phyloP scores from a whole-genome alignment of 352 stramenopile genomes.

The Blastocystis sp. region DNA sequence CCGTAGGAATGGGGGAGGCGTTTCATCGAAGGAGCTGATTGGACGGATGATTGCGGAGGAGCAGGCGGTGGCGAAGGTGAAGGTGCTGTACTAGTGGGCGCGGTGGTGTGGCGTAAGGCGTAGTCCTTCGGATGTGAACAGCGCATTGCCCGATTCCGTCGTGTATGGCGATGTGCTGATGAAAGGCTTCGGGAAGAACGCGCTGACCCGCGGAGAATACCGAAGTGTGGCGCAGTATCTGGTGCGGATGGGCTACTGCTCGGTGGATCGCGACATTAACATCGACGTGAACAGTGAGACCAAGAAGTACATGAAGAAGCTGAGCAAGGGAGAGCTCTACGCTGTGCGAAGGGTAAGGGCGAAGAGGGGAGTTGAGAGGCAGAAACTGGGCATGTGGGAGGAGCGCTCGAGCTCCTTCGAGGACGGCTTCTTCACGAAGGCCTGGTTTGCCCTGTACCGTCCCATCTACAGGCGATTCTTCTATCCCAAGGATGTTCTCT shows the following conservation, averaged over 20 bases:
- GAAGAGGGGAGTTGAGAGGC: neutral
- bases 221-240: slow-evolving; percentile 22
- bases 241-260: slow-evolving; percentile 50
- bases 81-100: slow-evolving; percentile 40
- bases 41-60: neutral
- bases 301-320: slow-evolving; percentile 35
- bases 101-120: neutral
- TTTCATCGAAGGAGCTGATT: neutral
- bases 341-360: slow-evolving; percentile 20
- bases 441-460: slow-evolving; percentile 49
- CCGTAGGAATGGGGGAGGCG: neutral
- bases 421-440: slow-evolving; percentile 33
- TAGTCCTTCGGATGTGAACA: slow-evolving; percentile 29
- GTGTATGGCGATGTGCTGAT: slow-evolving; percentile 44
- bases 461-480: slow-evolving; percentile 39
- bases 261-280: slow-evolving; percentile 50
- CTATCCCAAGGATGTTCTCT: neutral
- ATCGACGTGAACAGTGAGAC: slow-evolving; percentile 54
- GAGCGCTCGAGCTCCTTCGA: slow-evolving; percentile 45
- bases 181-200: slow-evolving; percentile 41
- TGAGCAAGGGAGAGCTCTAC: slow-evolving; percentile 56
- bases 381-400: slow-evolving; percentile 62
- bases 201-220: neutral
- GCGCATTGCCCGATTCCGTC: neutral
- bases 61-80: neutral